phyloP scores from a whole-genome alignment of 495 filamentous ascomycete species.

The Polyplosphaeria fusca region DNA sequence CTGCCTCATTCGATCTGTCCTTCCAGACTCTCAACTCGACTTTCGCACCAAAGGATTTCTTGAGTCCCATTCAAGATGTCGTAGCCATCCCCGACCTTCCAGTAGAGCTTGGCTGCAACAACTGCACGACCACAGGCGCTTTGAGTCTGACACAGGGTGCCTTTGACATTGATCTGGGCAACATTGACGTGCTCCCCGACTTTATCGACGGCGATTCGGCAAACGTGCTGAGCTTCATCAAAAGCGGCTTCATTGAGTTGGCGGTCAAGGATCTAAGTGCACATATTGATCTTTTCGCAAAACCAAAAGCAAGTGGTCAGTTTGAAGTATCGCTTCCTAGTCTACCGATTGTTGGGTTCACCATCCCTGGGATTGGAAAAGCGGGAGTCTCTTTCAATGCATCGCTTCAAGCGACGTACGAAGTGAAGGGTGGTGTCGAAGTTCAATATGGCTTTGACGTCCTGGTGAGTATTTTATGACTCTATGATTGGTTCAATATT shows the following conservation, averaged over 20 bases:
- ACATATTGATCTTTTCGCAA: constrained; percentile 21
- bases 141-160: constrained; percentile 12
- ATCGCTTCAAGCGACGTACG: constrained; percentile 1
- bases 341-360: constrained; percentile 24
- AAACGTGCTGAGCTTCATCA: constrained; percentile 8
- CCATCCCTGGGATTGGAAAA: constrained; percentile 25
- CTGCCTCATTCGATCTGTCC: constrained; percentile 12
- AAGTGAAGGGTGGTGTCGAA: constrained; percentile 13
- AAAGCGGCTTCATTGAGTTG: constrained; percentile 22
- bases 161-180: constrained; percentile 13
- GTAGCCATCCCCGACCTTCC: constrained; percentile 9
- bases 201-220: not conserved
- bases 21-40: constrained; percentile 15
- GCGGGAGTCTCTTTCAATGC: constrained; percentile 23
- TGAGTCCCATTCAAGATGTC: not conserved
- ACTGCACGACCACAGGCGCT: constrained; percentile 20
- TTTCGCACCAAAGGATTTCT: constrained; percentile 4
- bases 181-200: constrained; percentile 9
- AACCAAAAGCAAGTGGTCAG: constrained; percentile 6
- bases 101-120: constrained; percentile 25
- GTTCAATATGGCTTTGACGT: constrained; percentile 29
- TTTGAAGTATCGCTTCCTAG: constrained; percentile 6
- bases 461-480: not conserved
- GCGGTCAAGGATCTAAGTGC: constrained; percentile 12
- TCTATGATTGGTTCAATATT: too few species aligned